Evolutionary conservation across 2,329 filamentous ascomycete species (phyloP).

Genomic region (Penicillium sp.): DNA sequence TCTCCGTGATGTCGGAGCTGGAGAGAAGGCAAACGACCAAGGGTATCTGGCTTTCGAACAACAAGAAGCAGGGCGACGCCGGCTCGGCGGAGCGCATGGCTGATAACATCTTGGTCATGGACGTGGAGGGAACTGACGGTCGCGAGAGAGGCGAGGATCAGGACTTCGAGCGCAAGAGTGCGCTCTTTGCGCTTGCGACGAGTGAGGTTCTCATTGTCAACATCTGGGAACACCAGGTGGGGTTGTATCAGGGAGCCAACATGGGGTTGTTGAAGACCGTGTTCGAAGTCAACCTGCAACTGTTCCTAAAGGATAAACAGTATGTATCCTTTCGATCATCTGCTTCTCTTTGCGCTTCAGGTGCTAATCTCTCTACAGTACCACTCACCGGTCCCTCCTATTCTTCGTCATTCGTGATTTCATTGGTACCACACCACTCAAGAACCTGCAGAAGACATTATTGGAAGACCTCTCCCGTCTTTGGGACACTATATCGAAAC

Average conservation of each 20-base stretch:
- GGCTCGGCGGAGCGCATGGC: constrained; percentile 58
- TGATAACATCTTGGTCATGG: constrained; percentile 97
- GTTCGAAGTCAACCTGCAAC: constrained; percentile 93
- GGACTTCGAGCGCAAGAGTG: constrained; percentile 97
- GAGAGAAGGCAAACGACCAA: constrained; percentile 95
- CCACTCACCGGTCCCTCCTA: constrained; percentile 77
- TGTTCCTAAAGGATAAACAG: constrained; percentile 93
- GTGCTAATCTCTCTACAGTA: constrained; percentile 44
- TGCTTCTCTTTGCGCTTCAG: not conserved
- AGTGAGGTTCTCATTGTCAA: constrained; percentile 98
- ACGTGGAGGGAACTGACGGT: constrained; percentile 95
- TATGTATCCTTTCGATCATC: constrained; percentile 38
- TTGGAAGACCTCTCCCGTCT: constrained; percentile 84
- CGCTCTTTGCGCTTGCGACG: constrained; percentile 89
- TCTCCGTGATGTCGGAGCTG: constrained; percentile 94
- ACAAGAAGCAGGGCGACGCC: constrained; percentile 55
- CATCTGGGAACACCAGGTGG: constrained; percentile 98
- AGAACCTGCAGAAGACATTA: constrained; percentile 81
- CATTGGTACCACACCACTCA: constrained; percentile 78
- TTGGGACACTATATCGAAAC: constrained; percentile 88
- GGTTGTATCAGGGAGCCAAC: constrained; percentile 94
- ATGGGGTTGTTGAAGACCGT: constrained; percentile 98
- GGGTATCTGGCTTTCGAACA: constrained; percentile 99
- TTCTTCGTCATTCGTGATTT: constrained; percentile 99
- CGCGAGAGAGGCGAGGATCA: constrained; percentile 94